A percentile compares a stretch with the other conserved stretches of the same genome.
These are phyloP conservation scores for Aspergillus sp. DNA, from an alignment of 2,329 filamentous ascomycete genomes.

Conservation along the genomic window DNA sequence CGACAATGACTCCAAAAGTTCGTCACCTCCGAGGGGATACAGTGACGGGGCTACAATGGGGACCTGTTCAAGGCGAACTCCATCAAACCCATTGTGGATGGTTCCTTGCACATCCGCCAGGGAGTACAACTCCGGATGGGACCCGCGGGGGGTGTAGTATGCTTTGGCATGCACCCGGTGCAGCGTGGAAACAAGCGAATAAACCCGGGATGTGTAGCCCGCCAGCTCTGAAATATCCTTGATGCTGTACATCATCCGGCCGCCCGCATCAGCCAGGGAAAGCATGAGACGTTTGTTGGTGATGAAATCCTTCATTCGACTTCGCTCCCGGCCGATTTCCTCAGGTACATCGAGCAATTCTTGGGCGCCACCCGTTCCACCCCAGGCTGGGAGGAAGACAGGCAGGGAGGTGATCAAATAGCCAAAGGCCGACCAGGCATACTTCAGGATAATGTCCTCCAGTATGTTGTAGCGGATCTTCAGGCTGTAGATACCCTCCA, in stretches of 20 bases:
- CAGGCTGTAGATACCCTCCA: slow-evolving; percentile 96
- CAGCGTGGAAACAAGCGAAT: slow-evolving; percentile 87
- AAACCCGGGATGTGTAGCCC: slow-evolving; percentile 91
- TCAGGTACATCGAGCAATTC: slow-evolving; percentile 47
- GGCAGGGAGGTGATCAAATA: slow-evolving; percentile 89
- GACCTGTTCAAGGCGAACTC: slow-evolving; percentile 84
- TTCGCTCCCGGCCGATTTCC: slow-evolving; percentile 52
- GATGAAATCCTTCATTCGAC: slow-evolving; percentile 96
- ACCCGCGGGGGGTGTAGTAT: slow-evolving; percentile 61
- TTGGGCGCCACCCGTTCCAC: slow-evolving; percentile 64
- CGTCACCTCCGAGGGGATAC: slow-evolving; percentile 83
- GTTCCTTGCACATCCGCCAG: slow-evolving; percentile 88
- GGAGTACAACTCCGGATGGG: slow-evolving; percentile 71
- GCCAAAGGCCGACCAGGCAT: slow-evolving; percentile 96
- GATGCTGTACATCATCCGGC: slow-evolving; percentile 99
- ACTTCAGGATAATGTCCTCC: slow-evolving; percentile 96
- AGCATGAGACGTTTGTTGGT: slow-evolving; percentile 98
- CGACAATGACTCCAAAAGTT: slow-evolving; percentile 78
- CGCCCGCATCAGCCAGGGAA: slow-evolving; percentile 88
- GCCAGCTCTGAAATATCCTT: slow-evolving; percentile 95
- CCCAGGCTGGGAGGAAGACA: slow-evolving; percentile 90
- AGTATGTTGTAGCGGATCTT: slow-evolving; percentile 99
- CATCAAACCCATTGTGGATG: slow-evolving; percentile 88
- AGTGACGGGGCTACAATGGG: slow-evolving; percentile 82
- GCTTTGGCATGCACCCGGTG: slow-evolving; percentile 87